Conservation (phyloP, 2,329 filamentous ascomycete genomes). For the Amauroascus niger region DNA sequence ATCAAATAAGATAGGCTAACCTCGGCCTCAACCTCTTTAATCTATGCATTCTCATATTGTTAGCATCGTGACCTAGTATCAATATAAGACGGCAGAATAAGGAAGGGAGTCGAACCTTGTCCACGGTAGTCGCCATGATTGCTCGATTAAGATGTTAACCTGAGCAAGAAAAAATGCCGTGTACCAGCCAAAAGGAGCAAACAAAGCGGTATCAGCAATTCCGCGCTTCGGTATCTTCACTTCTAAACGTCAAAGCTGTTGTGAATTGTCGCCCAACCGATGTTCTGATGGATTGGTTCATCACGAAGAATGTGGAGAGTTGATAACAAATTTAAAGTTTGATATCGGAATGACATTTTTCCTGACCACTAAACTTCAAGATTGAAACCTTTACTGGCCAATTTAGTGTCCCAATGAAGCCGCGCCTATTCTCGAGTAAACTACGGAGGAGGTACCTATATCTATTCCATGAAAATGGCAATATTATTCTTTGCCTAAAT, state of each 20-base stretch:
- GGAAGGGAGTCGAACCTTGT: conserved; percentile 58
- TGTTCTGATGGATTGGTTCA: too few species aligned
- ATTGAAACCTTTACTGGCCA: too few species aligned
- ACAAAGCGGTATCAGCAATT: not conserved
- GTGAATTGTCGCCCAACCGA: too few species aligned
- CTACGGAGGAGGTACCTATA: too few species aligned
- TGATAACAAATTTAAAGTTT: conserved; percentile 11
- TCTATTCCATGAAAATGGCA: too few species aligned
- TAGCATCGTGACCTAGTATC: not conserved
- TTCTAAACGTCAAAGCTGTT: not conserved
- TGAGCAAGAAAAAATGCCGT: not conserved
- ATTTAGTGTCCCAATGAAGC: too few species aligned
- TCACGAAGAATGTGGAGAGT: not conserved
- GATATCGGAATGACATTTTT: conserved; percentile 4
- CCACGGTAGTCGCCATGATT: conserved; percentile 86
- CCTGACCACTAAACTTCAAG: too few species aligned
- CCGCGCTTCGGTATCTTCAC: not conserved
- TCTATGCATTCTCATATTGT: conserved; percentile 48
- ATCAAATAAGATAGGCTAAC: conserved; percentile 43
- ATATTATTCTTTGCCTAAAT: too few species aligned
- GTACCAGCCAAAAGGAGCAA: not conserved
- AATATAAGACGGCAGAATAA: not conserved
- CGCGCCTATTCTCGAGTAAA: too few species aligned
- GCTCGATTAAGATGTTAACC: conserved; percentile 2
- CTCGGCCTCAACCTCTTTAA: conserved; percentile 94